Evolutionary conservation across 495 filamentous ascomycete genomes (phyloP).

Genomic region (Parathielavia appendiculata): DNA sequence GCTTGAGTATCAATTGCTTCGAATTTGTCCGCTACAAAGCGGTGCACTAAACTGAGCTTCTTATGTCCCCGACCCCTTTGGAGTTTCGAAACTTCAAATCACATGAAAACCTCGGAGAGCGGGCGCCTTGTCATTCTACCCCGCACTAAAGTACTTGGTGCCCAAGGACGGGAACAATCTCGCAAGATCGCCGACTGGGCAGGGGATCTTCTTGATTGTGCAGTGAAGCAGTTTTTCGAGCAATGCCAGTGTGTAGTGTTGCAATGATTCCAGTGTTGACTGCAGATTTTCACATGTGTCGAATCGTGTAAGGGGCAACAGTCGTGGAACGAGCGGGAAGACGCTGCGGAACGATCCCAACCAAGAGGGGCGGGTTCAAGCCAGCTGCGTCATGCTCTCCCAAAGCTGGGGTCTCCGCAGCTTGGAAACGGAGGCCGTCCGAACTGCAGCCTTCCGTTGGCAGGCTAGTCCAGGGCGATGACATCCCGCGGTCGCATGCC

Average conservation of each 20-base stretch:
- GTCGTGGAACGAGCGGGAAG: background rate
- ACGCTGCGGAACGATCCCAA: conserved; percentile 3
- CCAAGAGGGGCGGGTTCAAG: background rate
- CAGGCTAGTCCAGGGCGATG: background rate
- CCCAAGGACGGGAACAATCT: too few relatives aligned
- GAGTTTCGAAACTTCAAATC: too few relatives aligned
- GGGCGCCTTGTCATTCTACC: too few relatives aligned
- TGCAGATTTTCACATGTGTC: background rate
- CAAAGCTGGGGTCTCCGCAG: background rate
- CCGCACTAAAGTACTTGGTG: too few relatives aligned
- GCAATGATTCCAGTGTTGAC: background rate
- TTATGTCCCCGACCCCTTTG: background rate
- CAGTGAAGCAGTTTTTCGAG: too few relatives aligned
- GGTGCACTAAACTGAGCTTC: background rate
- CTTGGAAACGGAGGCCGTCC: conserved; percentile 2
- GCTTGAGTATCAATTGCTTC: background rate
- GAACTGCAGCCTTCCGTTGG: conserved; percentile 2
- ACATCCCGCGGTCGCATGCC: conserved; percentile 8
- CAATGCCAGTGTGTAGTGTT: background rate
- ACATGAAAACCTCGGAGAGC: too few relatives aligned
- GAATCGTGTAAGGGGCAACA: background rate
- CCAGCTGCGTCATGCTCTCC: conserved; percentile 7
- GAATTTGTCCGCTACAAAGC: too few relatives aligned
- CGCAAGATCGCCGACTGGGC: too few relatives aligned
- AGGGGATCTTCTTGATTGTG: too few relatives aligned